A percentile compares a stretch with the other conserved stretches of the same genome.
Conservation (phyloP, 768 basidiomycete species). For the Leccinum sublutescens region DNA sequence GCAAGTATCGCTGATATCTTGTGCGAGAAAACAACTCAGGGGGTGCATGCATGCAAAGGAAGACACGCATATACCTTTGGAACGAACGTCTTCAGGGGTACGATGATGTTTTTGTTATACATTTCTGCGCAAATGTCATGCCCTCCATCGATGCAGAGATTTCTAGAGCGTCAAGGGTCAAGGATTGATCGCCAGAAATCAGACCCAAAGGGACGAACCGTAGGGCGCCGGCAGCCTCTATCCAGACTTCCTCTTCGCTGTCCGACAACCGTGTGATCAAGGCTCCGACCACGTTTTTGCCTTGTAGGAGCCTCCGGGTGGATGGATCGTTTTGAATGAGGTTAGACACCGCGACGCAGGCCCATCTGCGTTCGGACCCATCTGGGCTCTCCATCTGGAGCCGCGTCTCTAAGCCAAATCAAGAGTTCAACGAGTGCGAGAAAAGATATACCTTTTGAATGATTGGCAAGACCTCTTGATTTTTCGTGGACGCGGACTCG, state of each 20-base stretch:
- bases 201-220: constrained; percentile 48
- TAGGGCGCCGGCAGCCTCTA: constrained; percentile 86
- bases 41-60: background rate
- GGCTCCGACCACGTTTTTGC: constrained; percentile 85
- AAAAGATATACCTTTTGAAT: constrained; percentile 71
- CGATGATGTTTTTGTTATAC: constrained; percentile 92
- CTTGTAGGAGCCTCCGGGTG: constrained; percentile 84
- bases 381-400: constrained; percentile 74
- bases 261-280: constrained; percentile 88
- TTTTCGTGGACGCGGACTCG: constrained; percentile 69
- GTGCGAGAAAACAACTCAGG: background rate
- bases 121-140: constrained; percentile 95
- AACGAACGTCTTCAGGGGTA: constrained; percentile 70
- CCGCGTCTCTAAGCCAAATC: constrained; percentile 4
- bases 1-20: constrained; percentile 76
- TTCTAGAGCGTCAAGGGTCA: constrained; percentile 47
- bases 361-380: constrained; percentile 85
- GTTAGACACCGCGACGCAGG: constrained; percentile 94
- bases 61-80: constrained; percentile 56
- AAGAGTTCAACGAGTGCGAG: background rate
- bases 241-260: constrained; percentile 84
- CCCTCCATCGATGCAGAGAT: constrained; percentile 92
- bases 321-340: constrained; percentile 94
- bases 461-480: constrained; percentile 79
- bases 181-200: constrained; percentile 1